Evolutionary conservation across 2,329 filamentous ascomycete genomes (phyloP).

Genomic region (Pseudocercospora fuligena): DNA sequence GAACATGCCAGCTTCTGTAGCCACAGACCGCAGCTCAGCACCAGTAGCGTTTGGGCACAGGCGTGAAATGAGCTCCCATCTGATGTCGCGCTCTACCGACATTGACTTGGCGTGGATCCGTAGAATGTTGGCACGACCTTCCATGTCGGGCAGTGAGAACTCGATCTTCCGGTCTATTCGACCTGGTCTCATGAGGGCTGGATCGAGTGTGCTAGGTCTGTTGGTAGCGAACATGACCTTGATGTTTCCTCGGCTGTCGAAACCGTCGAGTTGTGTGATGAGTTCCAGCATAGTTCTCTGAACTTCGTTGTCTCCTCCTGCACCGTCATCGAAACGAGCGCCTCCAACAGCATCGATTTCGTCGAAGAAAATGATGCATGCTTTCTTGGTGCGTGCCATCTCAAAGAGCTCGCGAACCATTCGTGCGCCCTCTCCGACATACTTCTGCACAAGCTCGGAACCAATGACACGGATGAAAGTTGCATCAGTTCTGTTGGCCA

Average conservation of each 20-base stretch:
- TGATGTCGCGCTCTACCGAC: constrained; percentile 97
- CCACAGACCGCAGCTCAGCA: constrained; percentile 93
- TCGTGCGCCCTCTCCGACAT: constrained; percentile 94
- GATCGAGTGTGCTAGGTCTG: constrained; percentile 90
- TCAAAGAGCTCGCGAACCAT: constrained; percentile 99
- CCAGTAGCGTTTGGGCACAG: constrained; percentile 97
- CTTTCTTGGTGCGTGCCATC: constrained; percentile 99
- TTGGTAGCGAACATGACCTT: constrained; percentile 99
- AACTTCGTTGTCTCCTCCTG: constrained; percentile 95
- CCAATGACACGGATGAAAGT: constrained; percentile 99
- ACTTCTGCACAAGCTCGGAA: constrained; percentile 97
- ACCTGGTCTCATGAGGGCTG: constrained; percentile 94
- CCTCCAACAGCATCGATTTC: constrained; percentile 97
- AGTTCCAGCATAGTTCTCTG: constrained; percentile 98
- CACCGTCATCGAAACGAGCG: constrained; percentile 94
- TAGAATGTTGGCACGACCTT: constrained; percentile 95
- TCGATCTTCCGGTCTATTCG: constrained; percentile 99
- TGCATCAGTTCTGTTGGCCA: constrained; percentile 96
- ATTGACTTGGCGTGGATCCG: constrained; percentile 99
- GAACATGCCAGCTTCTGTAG: constrained; percentile 98
- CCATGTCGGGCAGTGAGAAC: constrained; percentile 94
- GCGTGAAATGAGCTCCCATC: constrained; percentile 97
- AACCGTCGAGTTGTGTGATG: constrained; percentile 95
- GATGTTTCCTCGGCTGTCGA: constrained; percentile 96
- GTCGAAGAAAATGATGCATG: constrained; percentile 99